A percentile compares a stretch with the other conserved stretches of the same genome.
Evolutionary conservation across 768 basidiomycete species (phyloP).

Genomic region (Cystofilobasidium bisporidii): DNA sequence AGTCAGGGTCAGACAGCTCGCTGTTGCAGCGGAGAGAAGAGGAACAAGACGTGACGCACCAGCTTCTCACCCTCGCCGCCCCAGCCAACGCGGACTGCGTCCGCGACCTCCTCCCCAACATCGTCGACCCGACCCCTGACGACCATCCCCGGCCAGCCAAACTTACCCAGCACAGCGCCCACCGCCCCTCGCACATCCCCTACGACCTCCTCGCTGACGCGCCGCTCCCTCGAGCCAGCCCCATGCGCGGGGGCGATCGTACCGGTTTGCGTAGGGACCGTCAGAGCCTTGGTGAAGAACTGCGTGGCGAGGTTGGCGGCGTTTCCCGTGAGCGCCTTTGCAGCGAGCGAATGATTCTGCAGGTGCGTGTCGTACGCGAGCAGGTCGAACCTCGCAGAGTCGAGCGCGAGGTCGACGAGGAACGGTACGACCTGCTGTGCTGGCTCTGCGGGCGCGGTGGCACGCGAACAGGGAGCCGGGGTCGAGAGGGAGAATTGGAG

Average conservation of each 20-base stretch:
- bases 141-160: background rate
- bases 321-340: background rate
- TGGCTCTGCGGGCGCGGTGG: too few relatives aligned
- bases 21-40: background rate
- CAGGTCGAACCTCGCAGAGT: background rate
- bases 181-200: background rate
- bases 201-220: background rate
- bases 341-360: background rate
- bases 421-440: background rate
- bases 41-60: background rate
- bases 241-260: background rate
- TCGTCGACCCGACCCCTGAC: background rate
- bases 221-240: background rate
- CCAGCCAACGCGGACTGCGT: background rate
- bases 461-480: too few relatives aligned
- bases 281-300: background rate
- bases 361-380: background rate
- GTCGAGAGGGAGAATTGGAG: background rate
- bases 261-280: background rate
- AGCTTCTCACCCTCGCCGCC: background rate
- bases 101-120: background rate
- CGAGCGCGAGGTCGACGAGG: constrained; percentile 10
- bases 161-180: background rate
- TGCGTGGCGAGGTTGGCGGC: background rate
- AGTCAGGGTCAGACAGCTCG: too few relatives aligned